These are phyloP conservation scores for Skeletonema menzelii DNA, from an alignment of 108 stramenopile species.

Conservation along the genomic window DNA sequence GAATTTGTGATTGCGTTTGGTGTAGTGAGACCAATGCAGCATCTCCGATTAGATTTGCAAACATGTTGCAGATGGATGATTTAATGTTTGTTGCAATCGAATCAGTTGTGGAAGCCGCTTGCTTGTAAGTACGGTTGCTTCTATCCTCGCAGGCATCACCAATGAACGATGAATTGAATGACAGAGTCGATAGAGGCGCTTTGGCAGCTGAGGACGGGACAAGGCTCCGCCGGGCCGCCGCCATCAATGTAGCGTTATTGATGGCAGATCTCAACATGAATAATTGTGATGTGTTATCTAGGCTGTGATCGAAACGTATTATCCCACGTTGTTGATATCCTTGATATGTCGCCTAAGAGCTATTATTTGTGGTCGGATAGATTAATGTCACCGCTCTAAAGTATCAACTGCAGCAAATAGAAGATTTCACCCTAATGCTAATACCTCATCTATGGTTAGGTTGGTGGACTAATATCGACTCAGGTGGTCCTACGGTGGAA, in stretches of 20 bases:
- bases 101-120: neutral
- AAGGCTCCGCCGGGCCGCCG: neutral
- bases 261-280: neutral
- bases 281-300: neutral
- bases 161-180: neutral
- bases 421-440: too few species aligned
- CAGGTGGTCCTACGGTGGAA: too few species aligned
- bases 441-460: too few species aligned
- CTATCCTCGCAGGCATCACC: neutral
- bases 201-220: neutral
- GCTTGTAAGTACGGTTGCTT: neutral
- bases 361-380: too few species aligned
- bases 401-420: too few species aligned
- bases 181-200: neutral
- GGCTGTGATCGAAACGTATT: neutral
- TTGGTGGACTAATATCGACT: too few species aligned
- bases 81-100: neutral
- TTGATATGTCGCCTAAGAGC: too few species aligned
- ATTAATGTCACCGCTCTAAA: too few species aligned
- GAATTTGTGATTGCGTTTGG: neutral
- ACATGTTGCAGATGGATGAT: neutral
- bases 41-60: neutral
- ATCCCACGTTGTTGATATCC: too few species aligned
- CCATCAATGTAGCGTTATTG: neutral
- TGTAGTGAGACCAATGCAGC: neutral